Evolutionary conservation across 2,329 filamentous ascomycete species (phyloP), one percentile per base, ranked within the genome.

Genomic region (Colletotrichum kahawae): DNA sequence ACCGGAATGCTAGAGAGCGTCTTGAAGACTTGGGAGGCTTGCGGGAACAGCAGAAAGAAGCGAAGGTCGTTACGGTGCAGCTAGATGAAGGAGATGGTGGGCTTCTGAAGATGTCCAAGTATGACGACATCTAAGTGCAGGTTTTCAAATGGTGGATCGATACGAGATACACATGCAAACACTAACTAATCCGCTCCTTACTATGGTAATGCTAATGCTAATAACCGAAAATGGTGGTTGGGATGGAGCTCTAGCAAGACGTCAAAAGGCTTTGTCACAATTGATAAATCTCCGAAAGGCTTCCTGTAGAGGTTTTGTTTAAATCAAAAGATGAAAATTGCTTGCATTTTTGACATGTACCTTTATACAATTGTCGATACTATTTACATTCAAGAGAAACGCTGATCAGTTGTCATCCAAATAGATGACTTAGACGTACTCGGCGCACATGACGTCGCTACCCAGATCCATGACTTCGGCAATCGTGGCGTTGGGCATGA

Each of bases 381-480:
- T 65, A 48, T 65, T 48, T 51, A 65, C 62, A 51, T 43, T 38
- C 21, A 63, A 38, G n/a, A 63, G 21, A 63, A 63, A 63, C 34
- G 33, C 60, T 36, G 5, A 6, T 63, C 51, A 21, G 7, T 29
- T 7, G n/a, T 43, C 21, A 24, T 24, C 16, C 36, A 21, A 65
- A 31, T 8, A 4, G 12, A 29, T 10, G 16, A 34, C n/a, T 59
- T 65, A 77, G 18, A 79, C 59, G 60, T 82, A 82, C 43, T 81
- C 78, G 64, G 79, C 79, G 43, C 81, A 82, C 4, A 82, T 70
- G 14, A 72, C 48, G 13, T 62, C 77, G 65, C 68, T 77, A 10
- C 70, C 51, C 36, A 80, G 79, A 74, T 83, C 78, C 81, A 83
- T 82, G 4, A 83, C 75, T 43, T 82, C 80, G 3, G 68, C 71